These are phyloP conservation scores for Claviceps quebecensis DNA, from an alignment of 2,329 filamentous ascomycete species.

Conservation along the genomic window DNA sequence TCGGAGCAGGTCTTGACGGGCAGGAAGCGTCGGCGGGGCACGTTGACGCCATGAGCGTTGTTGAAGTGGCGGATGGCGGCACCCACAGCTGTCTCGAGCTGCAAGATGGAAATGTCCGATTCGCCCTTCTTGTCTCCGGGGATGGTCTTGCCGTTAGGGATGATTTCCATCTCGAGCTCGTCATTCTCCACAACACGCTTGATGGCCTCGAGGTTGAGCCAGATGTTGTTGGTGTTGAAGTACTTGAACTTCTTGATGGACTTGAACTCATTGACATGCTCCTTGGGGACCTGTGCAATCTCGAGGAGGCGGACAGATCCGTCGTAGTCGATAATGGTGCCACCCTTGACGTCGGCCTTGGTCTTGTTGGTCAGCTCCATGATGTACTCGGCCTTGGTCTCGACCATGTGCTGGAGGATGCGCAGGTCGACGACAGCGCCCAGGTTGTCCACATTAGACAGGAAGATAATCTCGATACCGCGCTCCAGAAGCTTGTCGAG, in stretches of 20 bases:
- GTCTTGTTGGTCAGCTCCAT: constrained; percentile 99
- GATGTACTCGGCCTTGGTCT: constrained; percentile 94
- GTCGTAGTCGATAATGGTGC: constrained; percentile 99
- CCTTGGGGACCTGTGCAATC: constrained; percentile 98
- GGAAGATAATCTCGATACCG: constrained; percentile 94
- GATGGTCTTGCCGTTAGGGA: constrained; percentile 97
- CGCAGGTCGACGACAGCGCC: constrained; percentile 94
- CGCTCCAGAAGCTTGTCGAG: constrained; percentile 92
- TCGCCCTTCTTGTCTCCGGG: constrained; percentile 99
- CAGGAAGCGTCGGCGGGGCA: constrained; percentile 92
- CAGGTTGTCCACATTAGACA: constrained; percentile 98
- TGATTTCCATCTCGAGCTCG: constrained; percentile 98
- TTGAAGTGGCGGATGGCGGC: constrained; percentile 97
- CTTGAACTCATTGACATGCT: constrained; percentile 99
- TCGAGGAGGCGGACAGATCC: constrained; percentile 92
- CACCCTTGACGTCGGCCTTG: constrained; percentile 99
- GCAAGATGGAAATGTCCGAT: constrained; percentile 91
- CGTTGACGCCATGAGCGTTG: constrained; percentile 98
- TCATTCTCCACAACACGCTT: constrained; percentile 98
- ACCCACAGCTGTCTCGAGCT: constrained; percentile 97
- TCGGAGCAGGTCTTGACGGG: constrained; percentile 99
- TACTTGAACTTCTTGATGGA: constrained; percentile 99
- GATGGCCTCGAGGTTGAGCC: constrained; percentile 94
- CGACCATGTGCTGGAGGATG: constrained; percentile 98
- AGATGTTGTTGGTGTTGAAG: constrained; percentile 99